Conservation (phyloP, 2,329 filamentous ascomycete genomes). For the Trichoderma lentiforme region DNA sequence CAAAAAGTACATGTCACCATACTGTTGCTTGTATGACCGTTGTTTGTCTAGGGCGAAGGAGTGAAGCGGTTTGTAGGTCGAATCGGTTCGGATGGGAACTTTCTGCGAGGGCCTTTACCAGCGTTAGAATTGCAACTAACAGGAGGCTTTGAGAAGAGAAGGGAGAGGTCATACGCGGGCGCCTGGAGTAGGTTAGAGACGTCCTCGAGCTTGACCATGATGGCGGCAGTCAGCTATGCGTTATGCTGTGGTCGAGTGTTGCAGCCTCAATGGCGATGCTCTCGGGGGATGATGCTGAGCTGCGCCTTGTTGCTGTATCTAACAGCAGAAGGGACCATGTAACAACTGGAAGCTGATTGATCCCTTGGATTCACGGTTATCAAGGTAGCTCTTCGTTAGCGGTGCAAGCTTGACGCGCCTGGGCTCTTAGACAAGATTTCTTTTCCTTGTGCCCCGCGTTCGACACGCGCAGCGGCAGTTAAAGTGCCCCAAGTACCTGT, state of each 20-base stretch:
- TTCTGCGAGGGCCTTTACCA: slow-evolving; percentile 32
- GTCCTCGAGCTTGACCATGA: slow-evolving; percentile 46
- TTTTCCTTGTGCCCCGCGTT: slow-evolving; percentile 11
- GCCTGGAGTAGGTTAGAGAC: slow-evolving; percentile 45
- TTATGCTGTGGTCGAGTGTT: not conserved
- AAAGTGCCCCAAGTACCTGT: not conserved
- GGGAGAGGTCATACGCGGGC: slow-evolving; percentile 28
- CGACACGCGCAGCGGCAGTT: not conserved
- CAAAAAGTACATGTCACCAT: slow-evolving; percentile 95
- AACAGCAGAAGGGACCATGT: not conserved
- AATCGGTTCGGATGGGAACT: slow-evolving; percentile 50
- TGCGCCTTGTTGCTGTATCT: not conserved
- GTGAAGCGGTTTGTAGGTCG: slow-evolving; percentile 68
- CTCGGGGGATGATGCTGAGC: not conserved
- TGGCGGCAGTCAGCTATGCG: not conserved
- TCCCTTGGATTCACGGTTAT: not conserved
- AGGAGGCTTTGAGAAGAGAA: not conserved
- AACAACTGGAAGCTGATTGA: not conserved
- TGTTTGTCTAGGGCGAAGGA: slow-evolving; percentile 70
- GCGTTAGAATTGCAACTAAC: not conserved
- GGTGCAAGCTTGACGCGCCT: slow-evolving; percentile 10
- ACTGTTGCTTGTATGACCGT: slow-evolving; percentile 87
- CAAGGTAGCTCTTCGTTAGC: not conserved
- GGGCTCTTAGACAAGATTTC: not conserved
- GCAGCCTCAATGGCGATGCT: not conserved